Evolutionary conservation across 257 asterid genomes (phyloP).

Genomic region (Ligustrum vulgare): DNA sequence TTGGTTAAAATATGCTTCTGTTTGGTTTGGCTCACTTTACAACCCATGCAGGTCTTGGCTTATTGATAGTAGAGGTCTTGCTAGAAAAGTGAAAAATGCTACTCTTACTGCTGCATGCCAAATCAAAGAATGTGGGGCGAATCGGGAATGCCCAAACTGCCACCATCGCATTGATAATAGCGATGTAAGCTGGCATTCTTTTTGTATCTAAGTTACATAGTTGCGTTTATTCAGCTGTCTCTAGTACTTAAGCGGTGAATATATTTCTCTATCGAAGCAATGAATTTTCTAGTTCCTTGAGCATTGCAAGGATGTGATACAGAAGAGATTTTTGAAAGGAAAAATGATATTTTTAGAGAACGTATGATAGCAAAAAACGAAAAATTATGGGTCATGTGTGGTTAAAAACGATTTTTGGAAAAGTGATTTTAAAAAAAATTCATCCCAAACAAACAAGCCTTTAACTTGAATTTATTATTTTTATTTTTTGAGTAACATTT

Average conservation of each 20-base stretch:
- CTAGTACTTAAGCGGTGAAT: neutral
- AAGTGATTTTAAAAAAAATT: too few species aligned
- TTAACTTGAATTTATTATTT: neutral
- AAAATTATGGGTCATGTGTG: too few species aligned
- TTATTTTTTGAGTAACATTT: neutral
- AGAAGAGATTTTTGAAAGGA: too few species aligned
- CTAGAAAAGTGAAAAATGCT: conserved; percentile 71
- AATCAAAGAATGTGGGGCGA: conserved; percentile 73
- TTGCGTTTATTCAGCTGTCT: neutral
- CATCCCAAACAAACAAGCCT: too few species aligned
- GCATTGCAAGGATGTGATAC: neutral
- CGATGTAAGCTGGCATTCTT: conserved; percentile 52
- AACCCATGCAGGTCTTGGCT: conserved; percentile 71
- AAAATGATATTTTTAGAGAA: too few species aligned
- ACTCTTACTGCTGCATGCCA: conserved; percentile 46
- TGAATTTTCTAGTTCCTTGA: neutral
- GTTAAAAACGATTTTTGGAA: too few species aligned
- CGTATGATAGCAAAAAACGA: too few species aligned
- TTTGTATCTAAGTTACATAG: neutral
- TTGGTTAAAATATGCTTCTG: neutral
- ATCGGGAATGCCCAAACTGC: conserved; percentile 71
- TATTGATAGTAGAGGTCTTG: conserved; percentile 65
- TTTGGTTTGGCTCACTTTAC: neutral
- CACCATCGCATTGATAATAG: conserved; percentile 51
- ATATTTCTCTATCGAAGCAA: neutral